Conservation (phyloP, 768 basidiomycete species). For the Symmetrospora coprosmae region DNA sequence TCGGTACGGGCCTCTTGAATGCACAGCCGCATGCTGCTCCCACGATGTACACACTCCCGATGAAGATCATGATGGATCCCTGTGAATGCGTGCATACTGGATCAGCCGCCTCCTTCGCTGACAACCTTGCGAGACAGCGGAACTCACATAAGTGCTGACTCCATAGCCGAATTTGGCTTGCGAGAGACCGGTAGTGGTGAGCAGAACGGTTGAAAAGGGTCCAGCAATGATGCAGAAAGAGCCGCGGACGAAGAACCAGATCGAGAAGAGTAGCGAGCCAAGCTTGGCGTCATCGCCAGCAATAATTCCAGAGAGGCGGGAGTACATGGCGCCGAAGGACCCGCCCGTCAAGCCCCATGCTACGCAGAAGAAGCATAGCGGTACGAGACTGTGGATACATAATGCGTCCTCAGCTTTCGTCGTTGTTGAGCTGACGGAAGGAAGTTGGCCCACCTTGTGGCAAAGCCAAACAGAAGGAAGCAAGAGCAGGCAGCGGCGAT, state of each 20-base stretch:
- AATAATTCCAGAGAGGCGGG: background rate
- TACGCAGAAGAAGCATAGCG: too few relatives aligned
- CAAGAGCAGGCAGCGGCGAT: background rate
- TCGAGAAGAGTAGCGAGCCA: background rate
- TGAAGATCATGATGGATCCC: too few relatives aligned
- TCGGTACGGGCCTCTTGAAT: too few relatives aligned
- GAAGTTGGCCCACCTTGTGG: too few relatives aligned
- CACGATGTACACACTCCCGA: too few relatives aligned
- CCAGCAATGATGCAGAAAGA: background rate
- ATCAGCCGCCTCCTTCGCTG: background rate
- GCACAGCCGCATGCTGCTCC: too few relatives aligned
- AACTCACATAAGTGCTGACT: background rate
- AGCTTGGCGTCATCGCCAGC: background rate
- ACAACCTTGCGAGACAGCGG: background rate
- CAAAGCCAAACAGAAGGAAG: conserved; percentile 12
- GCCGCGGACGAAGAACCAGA: background rate
- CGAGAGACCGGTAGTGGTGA: background rate
- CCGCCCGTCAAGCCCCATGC: background rate
- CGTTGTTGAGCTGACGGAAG: too few relatives aligned
- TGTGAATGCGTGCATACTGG: too few relatives aligned
- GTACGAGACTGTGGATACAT: too few relatives aligned
- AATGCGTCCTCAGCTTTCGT: too few relatives aligned
- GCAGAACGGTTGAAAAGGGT: background rate
- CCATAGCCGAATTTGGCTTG: conserved; percentile 2
- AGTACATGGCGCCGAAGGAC: background rate